Conservation (phyloP, 2,329 filamentous ascomycete genomes). For the Cercospora beticola region DNA sequence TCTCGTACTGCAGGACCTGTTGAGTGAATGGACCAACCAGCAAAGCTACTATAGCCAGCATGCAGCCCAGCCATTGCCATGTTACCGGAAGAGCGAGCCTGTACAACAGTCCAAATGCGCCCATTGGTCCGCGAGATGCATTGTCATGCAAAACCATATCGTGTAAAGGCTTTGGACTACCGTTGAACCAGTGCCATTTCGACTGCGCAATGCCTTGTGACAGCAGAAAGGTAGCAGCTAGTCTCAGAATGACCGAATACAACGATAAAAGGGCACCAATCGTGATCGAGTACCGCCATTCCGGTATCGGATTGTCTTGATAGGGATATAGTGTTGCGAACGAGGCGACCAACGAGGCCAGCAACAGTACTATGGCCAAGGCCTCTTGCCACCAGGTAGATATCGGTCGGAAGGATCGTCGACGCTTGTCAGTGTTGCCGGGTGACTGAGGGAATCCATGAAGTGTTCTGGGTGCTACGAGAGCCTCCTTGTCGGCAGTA, state of each 20-base stretch:
- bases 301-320: not conserved
- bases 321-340: not conserved
- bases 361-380: not conserved
- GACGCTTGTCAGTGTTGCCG: no score
- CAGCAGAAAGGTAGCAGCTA: not conserved
- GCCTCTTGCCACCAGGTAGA: not conserved
- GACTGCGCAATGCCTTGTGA: not conserved
- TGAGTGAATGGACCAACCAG: not conserved
- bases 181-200: not conserved
- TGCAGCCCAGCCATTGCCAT: not conserved
- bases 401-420: not conserved
- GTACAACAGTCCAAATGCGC: not conserved
- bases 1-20: not conserved
- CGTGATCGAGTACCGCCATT: not conserved
- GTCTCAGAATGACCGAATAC: not conserved
- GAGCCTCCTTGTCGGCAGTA: no score
- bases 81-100: not conserved
- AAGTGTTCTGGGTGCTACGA: no score
- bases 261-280: not conserved
- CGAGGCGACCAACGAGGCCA: not conserved
- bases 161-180: not conserved
- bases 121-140: not conserved
- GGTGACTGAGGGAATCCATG: no score
- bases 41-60: not conserved
- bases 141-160: not conserved